Evolutionary conservation across 352 stramenopile species (phyloP), one percentile per base, ranked within the genome.

Genomic region (Phytophthora ohioensis): DNA sequence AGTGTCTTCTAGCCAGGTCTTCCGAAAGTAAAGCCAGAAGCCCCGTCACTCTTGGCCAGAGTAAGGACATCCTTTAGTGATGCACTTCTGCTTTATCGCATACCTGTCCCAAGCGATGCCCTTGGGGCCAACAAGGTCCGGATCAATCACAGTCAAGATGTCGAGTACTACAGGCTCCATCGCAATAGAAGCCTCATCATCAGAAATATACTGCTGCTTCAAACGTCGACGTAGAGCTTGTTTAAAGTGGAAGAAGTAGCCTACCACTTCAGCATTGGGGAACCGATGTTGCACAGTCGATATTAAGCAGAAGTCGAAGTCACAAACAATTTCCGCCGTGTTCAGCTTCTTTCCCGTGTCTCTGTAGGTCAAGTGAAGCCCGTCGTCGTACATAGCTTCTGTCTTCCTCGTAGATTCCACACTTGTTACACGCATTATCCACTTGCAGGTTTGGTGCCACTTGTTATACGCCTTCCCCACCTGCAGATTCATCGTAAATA

Each of bases 21-120:
- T 38, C 0, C 34, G 35, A 36, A 73, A 71, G 52, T 74, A 79
- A 5, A 12, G 2, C 45, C 67, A 75, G 35, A 73, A 70, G 4
- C 21, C 42, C 4, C 32, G 12, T 54, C 62, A 73, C 8, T 67
- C 46, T 0, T 36, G 3, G 3, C 0, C 0, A 0, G 38, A 59
- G 10, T 75, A 70, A 0, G 2, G 2, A 27, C 45, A 38, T 3
- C 27, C 35, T 31, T 52, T 34, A 8, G 8, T 2, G 0, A 27
- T n/a, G 27, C 66, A 69, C 7, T 41, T 45, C 1, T 1, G 21
- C 5, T 67, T 67, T 10, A 67, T 67, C 21, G 48, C 31, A 0
- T 21, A 2, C 48, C 55, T 67, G 21, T 61, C 51, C 51, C 49
- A 67, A n/a, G 41, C 49, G 31, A 67, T 67, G 15, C 32, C 51